phyloP scores from a whole-genome alignment of 176 grass and related monocot species.

The Phragmites australis region DNA sequence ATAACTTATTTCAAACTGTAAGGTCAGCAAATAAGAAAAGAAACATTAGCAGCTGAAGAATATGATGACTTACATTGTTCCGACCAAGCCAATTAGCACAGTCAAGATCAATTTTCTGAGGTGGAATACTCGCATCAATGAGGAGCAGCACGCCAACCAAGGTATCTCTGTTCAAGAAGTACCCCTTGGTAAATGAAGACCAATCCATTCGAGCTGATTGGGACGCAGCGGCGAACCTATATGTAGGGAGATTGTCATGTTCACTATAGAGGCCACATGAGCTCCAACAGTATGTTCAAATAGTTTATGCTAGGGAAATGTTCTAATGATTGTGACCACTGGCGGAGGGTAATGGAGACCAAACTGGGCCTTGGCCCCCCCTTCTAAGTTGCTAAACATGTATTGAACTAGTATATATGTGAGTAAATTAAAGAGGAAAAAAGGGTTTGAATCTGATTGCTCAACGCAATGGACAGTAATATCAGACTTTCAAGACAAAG shows the following conservation, averaged over 20 bases:
- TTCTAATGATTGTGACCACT: not conserved
- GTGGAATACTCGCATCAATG: conserved; percentile 82
- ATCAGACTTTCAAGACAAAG: too few relatives aligned
- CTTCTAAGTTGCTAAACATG: too few relatives aligned
- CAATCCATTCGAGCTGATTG: conserved; percentile 79
- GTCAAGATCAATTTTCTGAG: conserved; percentile 84
- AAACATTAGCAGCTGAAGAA: not conserved
- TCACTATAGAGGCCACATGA: not conserved
- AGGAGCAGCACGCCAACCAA: conserved; percentile 84
- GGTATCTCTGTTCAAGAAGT: conserved; percentile 86
- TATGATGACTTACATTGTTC: conserved; percentile 66
- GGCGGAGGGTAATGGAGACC: too few relatives aligned
- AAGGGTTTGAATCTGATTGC: too few relatives aligned
- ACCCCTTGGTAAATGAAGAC: conserved; percentile 95
- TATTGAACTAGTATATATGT: too few relatives aligned
- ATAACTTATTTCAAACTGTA: not conserved
- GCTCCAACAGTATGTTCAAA: not conserved
- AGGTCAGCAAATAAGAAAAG: not conserved
- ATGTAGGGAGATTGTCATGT: conserved; percentile 18
- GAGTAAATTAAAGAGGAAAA: too few relatives aligned
- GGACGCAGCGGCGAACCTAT: conserved; percentile 79
- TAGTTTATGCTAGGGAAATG: not conserved
- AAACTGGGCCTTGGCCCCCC: too few relatives aligned
- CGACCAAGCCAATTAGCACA: conserved; percentile 97
- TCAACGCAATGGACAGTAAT: too few relatives aligned